Base-by-base conservation (phyloP, 2,329 filamentous ascomycete genomes). In the Claviceps maximensis region DNA sequence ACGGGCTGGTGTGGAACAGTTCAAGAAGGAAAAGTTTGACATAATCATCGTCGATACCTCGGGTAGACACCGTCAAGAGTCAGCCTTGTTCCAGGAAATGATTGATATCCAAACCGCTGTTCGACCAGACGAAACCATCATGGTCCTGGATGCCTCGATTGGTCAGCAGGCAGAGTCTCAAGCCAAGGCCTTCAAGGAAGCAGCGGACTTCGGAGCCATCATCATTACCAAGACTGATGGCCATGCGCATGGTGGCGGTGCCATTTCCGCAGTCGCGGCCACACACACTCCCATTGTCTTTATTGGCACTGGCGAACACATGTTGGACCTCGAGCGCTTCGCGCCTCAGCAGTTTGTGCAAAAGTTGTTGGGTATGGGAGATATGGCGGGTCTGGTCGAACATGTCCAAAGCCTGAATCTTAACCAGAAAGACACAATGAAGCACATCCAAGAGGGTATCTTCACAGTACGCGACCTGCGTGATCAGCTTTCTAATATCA, bases 211-310 rank as follows among this genome's bases (percentile, higher is more conserved):
- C 62, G 93, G 93, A 65, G 89, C 93, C 58, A 98, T 98, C 63
- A 95, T 98, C 65, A 96, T 98, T 65, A 98, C 93, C 51, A 98
- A 98, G 74, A 97, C 91, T 0, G 93, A 98, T 65, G 93, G 93
- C 58, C 89, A 95, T 60, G 93, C 93, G 1, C 87, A 88, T 47
- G 93, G 93, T 62, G 93, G 93, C 75, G 93, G 93, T 72, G 93
- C 93, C 56, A 98, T 98, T 54, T 97, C 91, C 3, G 93, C 93
- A 10, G 93, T 98, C 54, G 93, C 93, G 1, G 93, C 93, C 2
- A 98, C 93, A 33, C 86, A 91, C 61, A 97, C 93, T 0, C 93
- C 93, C 2, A 98, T 98, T 60, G 90, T 97, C 12, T 98, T 96
- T 69, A 89, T 98, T 58, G 93, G 93, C 68, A 98, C 93, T 0